Conservation (phyloP, 1,284 basidiomycete species). For the Termitomyces sp. region DNA sequence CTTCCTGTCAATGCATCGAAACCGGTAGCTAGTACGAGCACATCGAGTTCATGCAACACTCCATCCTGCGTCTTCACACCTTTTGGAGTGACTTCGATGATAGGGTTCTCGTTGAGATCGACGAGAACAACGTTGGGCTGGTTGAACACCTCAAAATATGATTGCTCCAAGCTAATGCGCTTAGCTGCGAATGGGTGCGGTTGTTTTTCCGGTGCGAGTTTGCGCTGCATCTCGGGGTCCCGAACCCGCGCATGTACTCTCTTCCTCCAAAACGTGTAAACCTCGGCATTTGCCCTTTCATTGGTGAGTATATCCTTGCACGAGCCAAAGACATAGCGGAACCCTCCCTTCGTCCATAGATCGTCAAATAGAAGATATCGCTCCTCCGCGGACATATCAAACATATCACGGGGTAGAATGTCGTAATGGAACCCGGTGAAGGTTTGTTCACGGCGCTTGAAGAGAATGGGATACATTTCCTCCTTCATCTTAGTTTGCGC, state of each 20-base stretch:
- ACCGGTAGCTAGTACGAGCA: slow-evolving; percentile 22
- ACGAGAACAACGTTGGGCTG: slow-evolving; percentile 22
- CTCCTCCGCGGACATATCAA: slow-evolving; percentile 18
- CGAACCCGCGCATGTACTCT: slow-evolving; percentile 19
- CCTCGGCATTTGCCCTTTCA: slow-evolving; percentile 18
- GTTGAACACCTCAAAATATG: slow-evolving; percentile 22
- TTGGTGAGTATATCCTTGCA: slow-evolving; percentile 17
- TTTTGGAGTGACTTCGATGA: slow-evolving; percentile 18
- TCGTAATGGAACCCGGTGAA: slow-evolving; percentile 20
- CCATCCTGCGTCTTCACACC: slow-evolving; percentile 21
- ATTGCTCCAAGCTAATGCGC: slow-evolving; percentile 20
- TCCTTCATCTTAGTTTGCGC: slow-evolving; percentile 8
- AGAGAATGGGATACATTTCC: slow-evolving; percentile 18
- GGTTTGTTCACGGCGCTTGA: slow-evolving; percentile 19
- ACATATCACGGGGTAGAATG: slow-evolving; percentile 6
- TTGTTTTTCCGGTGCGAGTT: slow-evolving; percentile 18
- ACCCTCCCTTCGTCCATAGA: slow-evolving; percentile 20
- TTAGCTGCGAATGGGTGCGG: background rate
- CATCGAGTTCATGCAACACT: slow-evolving; percentile 20
- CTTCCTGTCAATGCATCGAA: slow-evolving; percentile 23
- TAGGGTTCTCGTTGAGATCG: slow-evolving; percentile 21
- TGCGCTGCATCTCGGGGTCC: slow-evolving; percentile 20
- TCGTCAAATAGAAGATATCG: slow-evolving; percentile 19
- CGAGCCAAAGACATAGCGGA: slow-evolving; percentile 19
- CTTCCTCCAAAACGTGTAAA: slow-evolving; percentile 23